A percentile compares a stretch with the other conserved stretches of the same genome.
Conservation (phyloP, 2,329 filamentous ascomycete species). For the Xenosphaeropsis pyriputrescens region DNA sequence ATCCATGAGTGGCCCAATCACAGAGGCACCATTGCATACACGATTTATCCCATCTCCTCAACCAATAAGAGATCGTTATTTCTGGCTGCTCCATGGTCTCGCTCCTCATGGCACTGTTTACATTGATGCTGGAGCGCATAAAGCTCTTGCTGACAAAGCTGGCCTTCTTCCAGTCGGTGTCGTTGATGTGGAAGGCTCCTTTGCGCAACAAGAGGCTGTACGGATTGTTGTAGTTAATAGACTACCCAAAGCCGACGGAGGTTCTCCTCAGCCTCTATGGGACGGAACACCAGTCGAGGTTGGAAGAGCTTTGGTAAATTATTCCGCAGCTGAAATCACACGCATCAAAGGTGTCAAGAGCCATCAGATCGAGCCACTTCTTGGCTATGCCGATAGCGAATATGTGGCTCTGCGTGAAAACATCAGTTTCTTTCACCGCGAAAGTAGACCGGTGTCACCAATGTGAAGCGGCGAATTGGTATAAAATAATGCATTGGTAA, state of each 20-base stretch:
- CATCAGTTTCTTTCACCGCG: conserved; percentile 46
- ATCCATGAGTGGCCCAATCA: conserved; percentile 21
- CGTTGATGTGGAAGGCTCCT: conserved; percentile 74
- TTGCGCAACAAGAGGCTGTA: conserved; percentile 87
- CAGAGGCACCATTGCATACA: conserved; percentile 62
- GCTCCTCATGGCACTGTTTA: conserved; percentile 82
- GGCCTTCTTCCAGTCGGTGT: conserved; percentile 85
- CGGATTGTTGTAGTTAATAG: conserved; percentile 68
- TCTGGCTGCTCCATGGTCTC: conserved; percentile 92
- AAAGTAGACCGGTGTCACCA: conserved; percentile 16
- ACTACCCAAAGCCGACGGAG: conserved; percentile 2
- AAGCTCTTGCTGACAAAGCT: conserved; percentile 68
- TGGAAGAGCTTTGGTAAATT: conserved; percentile 83
- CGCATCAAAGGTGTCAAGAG: conserved; percentile 77
- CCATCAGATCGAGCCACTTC: conserved; percentile 59
- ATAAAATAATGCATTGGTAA: not conserved
- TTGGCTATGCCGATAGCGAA: conserved; percentile 90
- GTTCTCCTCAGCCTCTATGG: conserved; percentile 20
- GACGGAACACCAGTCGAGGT: conserved; percentile 51
- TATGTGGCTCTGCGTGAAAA: conserved; percentile 86
- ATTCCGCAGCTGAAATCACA: conserved; percentile 70
- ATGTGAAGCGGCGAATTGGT: conserved; percentile 6
- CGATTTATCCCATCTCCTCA: conserved; percentile 76
- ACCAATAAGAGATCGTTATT: conserved; percentile 84
- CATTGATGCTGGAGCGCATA: conserved; percentile 81